phyloP scores from a whole-genome alignment of 495 filamentous ascomycete species.

The Hypoxylon subgilvum region DNA sequence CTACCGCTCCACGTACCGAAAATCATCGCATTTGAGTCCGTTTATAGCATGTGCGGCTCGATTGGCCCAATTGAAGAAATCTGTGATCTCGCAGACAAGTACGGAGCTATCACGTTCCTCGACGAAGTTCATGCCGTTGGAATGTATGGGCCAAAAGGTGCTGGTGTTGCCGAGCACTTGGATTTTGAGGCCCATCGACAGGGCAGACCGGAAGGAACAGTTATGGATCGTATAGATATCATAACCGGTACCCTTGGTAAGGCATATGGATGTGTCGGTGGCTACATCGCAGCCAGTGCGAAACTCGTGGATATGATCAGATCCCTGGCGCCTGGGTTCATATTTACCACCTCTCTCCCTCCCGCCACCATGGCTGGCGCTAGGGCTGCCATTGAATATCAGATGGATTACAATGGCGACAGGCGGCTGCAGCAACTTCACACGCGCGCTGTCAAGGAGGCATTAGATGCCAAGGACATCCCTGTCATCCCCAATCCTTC shows the following conservation, averaged over 20 bases:
- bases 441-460: constrained; percentile 87
- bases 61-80: constrained; percentile 95
- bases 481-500: constrained; percentile 98
- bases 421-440: constrained; percentile 91
- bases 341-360: constrained; percentile 96
- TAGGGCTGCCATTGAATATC: constrained; percentile 88
- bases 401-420: constrained; percentile 79
- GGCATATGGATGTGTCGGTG: constrained; percentile 96
- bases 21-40: constrained; percentile 97
- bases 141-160: constrained; percentile 97
- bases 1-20: constrained; percentile 85
- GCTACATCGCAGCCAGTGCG: constrained; percentile 91
- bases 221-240: constrained; percentile 96
- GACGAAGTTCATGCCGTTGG: constrained; percentile 99
- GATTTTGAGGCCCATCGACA: constrained; percentile 81
- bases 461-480: constrained; percentile 76
- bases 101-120: constrained; percentile 94
- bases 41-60: constrained; percentile 98
- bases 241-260: constrained; percentile 97
- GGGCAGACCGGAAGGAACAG: constrained; percentile 75
- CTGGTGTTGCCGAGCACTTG: constrained; percentile 95
- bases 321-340: constrained; percentile 95
- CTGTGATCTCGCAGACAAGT: constrained; percentile 94
- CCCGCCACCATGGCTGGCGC: constrained; percentile 98
- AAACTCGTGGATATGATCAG: constrained; percentile 94